Base-by-base conservation (phyloP, 2,329 filamentous ascomycete species). In the Microdochium nivale region DNA sequence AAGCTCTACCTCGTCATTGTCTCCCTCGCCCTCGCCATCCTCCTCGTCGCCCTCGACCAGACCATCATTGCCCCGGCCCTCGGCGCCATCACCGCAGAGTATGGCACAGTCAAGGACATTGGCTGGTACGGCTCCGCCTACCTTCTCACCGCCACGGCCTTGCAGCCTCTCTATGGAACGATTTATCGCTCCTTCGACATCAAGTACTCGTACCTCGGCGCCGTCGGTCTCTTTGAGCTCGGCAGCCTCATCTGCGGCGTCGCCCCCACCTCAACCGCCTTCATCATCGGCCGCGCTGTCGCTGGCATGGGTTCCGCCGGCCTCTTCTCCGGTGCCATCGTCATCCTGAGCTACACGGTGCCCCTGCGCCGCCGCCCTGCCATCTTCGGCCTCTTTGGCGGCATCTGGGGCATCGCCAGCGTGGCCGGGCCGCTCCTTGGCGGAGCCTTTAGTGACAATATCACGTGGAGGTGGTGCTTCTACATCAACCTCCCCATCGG, bases 401-500 rank as follows among this genome's bases (percentile, higher is more conserved):
- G 24, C 46, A 30, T 47, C 16, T 47, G 46, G 46, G 46, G 46
- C 25, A 30, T 47, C 46, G 46, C 46, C 46, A 24, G n/a, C 24
- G 46, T 47, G 24, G 46, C 46, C 3, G 46, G 46, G 3, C 46
- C 46, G 7, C n/a, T 47, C 3, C 14, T 47, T 2, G 46, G 46
- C 11, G 46, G 46, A 11, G 46, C 46, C 46, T 47, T 47, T n/a
- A 47, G 24, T 13, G 46, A 47, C n/a, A 23, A 30, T 13, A 13
- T 47, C 7, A 47, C 46, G 8, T 47, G 46, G 46, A 23, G 46
- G 3, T 47, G 46, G 46, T 47, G 46, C 25, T 47, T 47, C 46
- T 47, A 23, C 13, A 47, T 47, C 46, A 52, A 51, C 54, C 69
- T 76, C 3, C 72, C 73, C 52, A 71, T 76, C 50, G 72, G 72